Conservation (phyloP, 148 eudicot genomes). For the Nepenthes mirabilis region DNA sequence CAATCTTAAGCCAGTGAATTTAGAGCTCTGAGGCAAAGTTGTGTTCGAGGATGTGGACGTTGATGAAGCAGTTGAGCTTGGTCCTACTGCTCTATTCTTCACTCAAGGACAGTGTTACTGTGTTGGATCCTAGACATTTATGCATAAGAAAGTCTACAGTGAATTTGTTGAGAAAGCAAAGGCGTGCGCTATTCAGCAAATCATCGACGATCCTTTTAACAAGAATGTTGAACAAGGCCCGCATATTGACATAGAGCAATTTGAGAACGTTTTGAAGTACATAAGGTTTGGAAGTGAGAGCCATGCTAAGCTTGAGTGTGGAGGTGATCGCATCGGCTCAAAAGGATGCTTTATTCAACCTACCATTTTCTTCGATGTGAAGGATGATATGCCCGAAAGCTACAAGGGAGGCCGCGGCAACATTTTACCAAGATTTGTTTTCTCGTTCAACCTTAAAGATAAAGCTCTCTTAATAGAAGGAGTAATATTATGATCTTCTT, state of each 20-base stretch:
- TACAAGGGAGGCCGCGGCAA: no score
- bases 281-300: slow-evolving; percentile 70
- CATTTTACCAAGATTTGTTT: no score
- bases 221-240: slow-evolving; percentile 88
- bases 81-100: slow-evolving; percentile 45
- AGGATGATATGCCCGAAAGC: slow-evolving; percentile 15
- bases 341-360: slow-evolving; percentile 85
- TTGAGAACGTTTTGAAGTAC: slow-evolving; percentile 61
- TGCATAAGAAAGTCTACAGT: slow-evolving; percentile 69
- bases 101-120: slow-evolving; percentile 93
- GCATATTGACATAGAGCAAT: slow-evolving; percentile 77
- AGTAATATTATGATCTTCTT: no score
- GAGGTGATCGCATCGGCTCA: slow-evolving; percentile 60
- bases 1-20: slow-evolving; percentile 51
- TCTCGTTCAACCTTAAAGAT: no score
- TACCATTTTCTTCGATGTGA: slow-evolving; percentile 82
- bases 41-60: slow-evolving; percentile 50
- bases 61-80: slow-evolving; percentile 52
- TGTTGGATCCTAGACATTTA: slow-evolving; percentile 88
- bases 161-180: slow-evolving; percentile 83
- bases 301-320: slow-evolving; percentile 85
- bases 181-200: slow-evolving; percentile 62
- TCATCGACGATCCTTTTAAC: slow-evolving; percentile 89
- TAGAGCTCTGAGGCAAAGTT: slow-evolving; percentile 69
- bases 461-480: no score